Evolutionary conservation across 2,329 filamentous ascomycete species (phyloP), one percentile per base, ranked within the genome.

Genomic region (Trichoderma citrinoviride): DNA sequence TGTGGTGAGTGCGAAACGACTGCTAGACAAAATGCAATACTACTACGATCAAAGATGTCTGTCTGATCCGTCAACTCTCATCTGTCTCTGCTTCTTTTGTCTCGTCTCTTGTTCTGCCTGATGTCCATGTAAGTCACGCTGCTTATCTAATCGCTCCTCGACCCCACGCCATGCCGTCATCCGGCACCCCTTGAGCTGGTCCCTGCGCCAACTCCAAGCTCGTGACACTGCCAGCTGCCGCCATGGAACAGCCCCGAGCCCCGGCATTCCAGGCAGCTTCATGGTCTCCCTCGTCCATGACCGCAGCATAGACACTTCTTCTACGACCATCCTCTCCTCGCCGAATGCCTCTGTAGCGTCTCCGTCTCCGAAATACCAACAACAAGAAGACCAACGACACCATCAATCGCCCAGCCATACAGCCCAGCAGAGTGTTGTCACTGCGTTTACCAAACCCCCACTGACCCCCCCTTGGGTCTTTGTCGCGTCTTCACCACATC

Each of bases 81-180:
- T n/a, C 17, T 25, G 49, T 52, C 49, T 50, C 25, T 17, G 15
- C 17, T n/a, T 5, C n/a, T n/a, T 50, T 17, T 25, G 15, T 3
- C 17, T 33, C 29, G 10, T 5, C 33, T 37, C 33, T 37, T 12
- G 10, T 37, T 5, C 5, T 3, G 2, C 12, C 12, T 37, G 7
- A 14, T 37, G 10, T 12, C 33, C 12, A 14, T 37, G 1, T 14
- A 14, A 37, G 33, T 37, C 33, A 37, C 12, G 33, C 1, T 44
- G 63, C 55, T 65, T 65, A 65, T 56, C 49, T 65, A 65, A 65
- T 27, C 44, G 8, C 3, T 14, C 33, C 41, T 2, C 55, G 61
- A 4, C 61, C 61, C 60, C 60, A 60, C 65, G 65, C 63, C 61
- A 66, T 58, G 52, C 65, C 61, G 54, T 64, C 65, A 66, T 66